Evolutionary conservation across 106 monocot genomes (phyloP).

Genomic region (Gastrodia elata): DNA sequence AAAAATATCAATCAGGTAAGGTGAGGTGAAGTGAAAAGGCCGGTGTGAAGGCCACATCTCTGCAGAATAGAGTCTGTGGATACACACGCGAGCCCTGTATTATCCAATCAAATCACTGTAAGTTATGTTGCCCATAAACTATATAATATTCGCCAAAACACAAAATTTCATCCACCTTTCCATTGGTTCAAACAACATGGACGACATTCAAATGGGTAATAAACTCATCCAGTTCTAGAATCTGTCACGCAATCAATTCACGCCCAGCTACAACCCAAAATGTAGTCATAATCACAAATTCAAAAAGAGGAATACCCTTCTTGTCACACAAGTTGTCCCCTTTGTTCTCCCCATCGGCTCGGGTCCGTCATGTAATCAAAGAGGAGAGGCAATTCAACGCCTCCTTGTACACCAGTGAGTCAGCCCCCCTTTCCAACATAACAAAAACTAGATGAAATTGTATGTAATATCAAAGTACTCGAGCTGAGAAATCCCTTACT

Average conservation of each 20-base stretch:
- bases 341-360: slow-evolving; percentile 51
- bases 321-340: slow-evolving; percentile 41
- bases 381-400: slow-evolving; percentile 66
- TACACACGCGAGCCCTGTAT: slow-evolving; percentile 86
- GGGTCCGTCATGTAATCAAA: slow-evolving; percentile 57
- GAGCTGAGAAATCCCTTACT: neutral
- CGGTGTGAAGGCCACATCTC: slow-evolving; percentile 72
- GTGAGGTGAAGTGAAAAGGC: slow-evolving; percentile 90
- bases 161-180: slow-evolving; percentile 44
- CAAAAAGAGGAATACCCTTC: neutral
- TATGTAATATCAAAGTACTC: neutral
- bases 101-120: neutral
- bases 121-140: neutral
- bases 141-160: neutral
- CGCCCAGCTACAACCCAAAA: neutral
- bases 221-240: slow-evolving; percentile 63
- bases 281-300: neutral
- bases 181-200: slow-evolving; percentile 92
- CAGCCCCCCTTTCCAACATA: neutral
- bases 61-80: slow-evolving; percentile 88
- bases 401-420: slow-evolving; percentile 44
- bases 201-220: slow-evolving; percentile 62
- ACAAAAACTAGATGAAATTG: neutral
- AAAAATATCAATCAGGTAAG: slow-evolving; percentile 89
- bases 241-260: slow-evolving; percentile 24